Base-by-base conservation (phyloP, 2,329 filamentous ascomycete species). In the Botrytis cinerea region DNA sequence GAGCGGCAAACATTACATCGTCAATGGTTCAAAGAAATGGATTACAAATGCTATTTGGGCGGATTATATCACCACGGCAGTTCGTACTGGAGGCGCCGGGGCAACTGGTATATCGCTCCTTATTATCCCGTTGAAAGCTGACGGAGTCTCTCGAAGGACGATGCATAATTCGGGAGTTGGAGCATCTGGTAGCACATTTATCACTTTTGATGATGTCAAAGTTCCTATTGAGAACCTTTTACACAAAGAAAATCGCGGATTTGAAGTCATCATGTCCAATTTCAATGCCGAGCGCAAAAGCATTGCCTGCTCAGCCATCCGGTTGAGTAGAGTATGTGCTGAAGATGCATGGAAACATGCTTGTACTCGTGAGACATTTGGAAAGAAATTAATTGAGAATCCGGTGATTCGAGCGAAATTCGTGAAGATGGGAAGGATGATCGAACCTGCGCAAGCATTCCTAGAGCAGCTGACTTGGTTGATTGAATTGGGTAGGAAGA, bases 1-100 rank as follows among this genome's bases (percentile, higher is more conserved):
- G 40, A 83, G 87, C 54, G 87, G 86, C 0, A 82, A 84, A 48
- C 80, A 83, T 67, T 92, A 91, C 77, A 78, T 90, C 51, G 88
- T 92, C n/a, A 91, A 90, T 73, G 90, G 90, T 0, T 85, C 86
- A 69, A 92, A 92, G 83, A 91, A 91, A 79, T 91, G 89, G 89
- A 91, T 92, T 76, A 91, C 90, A 1, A 89, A 88, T 64, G 87
- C 84, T 22, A 85, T 88, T 1, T 89, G 85, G 84, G 87, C 89
- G 20, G 85, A 89, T 67, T 89, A 89, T 79, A 87, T 87, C 80
- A 90, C 89, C 0, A 88, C 89, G 20, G 90, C 89, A 2, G 88
- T 90, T 8, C 84, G 89, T 10, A 91, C 88, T 1, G 87, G 88
- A 7, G 86, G 84, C 0, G 80, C 84, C 0, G 89, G 89, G 18